Conservation (phyloP, 2,329 filamentous ascomycete genomes). For the Thielaviopsis ethacetica region DNA sequence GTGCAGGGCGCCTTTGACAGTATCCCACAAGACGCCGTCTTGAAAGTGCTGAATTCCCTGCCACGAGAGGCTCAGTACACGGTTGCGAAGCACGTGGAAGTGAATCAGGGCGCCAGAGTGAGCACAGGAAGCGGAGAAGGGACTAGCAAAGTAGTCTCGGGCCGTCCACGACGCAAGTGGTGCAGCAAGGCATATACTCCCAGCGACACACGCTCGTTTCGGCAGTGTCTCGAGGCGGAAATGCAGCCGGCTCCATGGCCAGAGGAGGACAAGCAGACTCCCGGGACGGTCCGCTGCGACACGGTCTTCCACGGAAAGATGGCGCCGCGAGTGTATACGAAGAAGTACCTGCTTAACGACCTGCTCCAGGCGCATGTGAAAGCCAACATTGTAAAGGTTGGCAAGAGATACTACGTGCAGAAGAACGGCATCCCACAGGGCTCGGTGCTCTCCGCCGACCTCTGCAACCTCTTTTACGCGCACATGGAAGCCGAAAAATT, state of each 20-base stretch:
- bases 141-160: constrained; percentile 14
- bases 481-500: constrained; percentile 60
- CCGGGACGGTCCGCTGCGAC: constrained; percentile 33
- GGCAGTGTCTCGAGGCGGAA: constrained; percentile 25
- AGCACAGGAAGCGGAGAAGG: no score
- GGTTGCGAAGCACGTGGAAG: constrained; percentile 58
- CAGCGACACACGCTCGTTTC: constrained; percentile 27
- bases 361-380: constrained; percentile 67
- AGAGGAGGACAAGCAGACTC: background rate
- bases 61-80: constrained; percentile 46
- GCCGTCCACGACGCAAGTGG: constrained; percentile 33
- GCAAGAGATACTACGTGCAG: constrained; percentile 77
- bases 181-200: constrained; percentile 31
- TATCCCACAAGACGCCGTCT: constrained; percentile 64
- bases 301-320: constrained; percentile 65
- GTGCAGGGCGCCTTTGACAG: constrained; percentile 89
- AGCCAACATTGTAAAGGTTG: constrained; percentile 73
- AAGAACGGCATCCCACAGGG: constrained; percentile 85
- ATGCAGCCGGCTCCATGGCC: background rate
- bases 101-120: constrained; percentile 31
- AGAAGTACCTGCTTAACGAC: constrained; percentile 40
- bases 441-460: constrained; percentile 66
- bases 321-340: constrained; percentile 38
- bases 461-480: constrained; percentile 95
- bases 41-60: constrained; percentile 47